Base-by-base conservation (phyloP, 331 rosid genomes). In the Dryas integrifolia region DNA sequence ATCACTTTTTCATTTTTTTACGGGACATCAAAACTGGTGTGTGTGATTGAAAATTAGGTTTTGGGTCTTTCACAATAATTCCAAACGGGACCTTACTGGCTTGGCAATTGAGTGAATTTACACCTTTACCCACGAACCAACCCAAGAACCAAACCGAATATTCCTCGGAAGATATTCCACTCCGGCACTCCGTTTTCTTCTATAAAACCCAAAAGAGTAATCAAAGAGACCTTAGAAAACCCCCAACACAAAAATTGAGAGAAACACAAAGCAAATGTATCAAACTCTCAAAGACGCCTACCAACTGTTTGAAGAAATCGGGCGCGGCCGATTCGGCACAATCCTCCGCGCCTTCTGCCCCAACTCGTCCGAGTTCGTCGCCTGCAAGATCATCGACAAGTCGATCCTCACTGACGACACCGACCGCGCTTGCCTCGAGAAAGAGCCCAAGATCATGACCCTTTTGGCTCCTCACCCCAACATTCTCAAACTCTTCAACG, bases 241-340 rank as follows among this genome's bases (percentile, higher is more conserved):
- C 45, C 38, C 11, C 39, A 21, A 15, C 7, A 4, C 15, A 46
- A 58, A 71, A 1, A 5, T 40, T 7, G 5, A n/a, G 56, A 61
- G 10, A 38, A 26, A 4, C 38, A 10, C 41, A 58, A 6, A 55
- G 7, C 67, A 26, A 72, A 90, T 94, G 97, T 77, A 84, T 39
- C 85, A 86, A 40, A 50, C 82, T 41, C 70, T 82, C 61, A 81
- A 72, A 48, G 74, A 67, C n/a, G 72, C 85, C 14, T 92, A 90
- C 88, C 80, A 85, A 76, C 47, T 83, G 40, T 48, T 79, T 11
- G 88, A 92, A 30, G 96, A 90, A 69, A 81, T 92, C 46, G 98
- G 98, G 6, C 87, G 95, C 2, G 98, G 96, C 5, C 73, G 83
- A 4, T 90, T 92, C 81, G 96, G 91, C 69, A 88, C 80, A 39